Evolutionary conservation across 2,329 filamentous ascomycete species (phyloP).

Genomic region (Pseudovirgaria hyperparasitica): DNA sequence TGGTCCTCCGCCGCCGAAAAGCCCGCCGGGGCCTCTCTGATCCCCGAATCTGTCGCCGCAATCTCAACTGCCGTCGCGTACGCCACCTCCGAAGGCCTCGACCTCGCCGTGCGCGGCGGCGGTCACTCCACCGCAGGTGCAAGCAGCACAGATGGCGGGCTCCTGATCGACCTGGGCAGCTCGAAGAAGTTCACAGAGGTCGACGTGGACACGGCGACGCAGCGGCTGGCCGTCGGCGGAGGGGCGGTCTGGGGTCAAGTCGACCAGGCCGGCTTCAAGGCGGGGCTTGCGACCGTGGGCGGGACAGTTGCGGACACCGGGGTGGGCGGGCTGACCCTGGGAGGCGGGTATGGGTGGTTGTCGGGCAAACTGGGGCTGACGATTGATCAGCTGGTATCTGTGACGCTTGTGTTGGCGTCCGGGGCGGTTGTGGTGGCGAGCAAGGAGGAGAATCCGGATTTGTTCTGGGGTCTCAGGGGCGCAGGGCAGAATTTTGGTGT

Average conservation of each 20-base stretch:
- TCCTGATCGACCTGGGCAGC: conserved; percentile 42
- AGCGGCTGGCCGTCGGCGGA: conserved; percentile 37
- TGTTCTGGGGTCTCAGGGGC: conserved; percentile 37
- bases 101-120: conserved; percentile 41
- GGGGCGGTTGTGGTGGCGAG: conserved; percentile 27
- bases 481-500: conserved; percentile 35
- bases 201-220: conserved; percentile 31
- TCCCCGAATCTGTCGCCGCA: too few species aligned
- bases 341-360: conserved; percentile 47
- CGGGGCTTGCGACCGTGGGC: conserved; percentile 45
- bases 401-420: conserved; percentile 28
- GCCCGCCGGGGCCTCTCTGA: too few species aligned
- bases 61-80: too few species aligned
- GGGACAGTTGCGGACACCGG: conserved; percentile 52
- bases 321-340: conserved; percentile 38
- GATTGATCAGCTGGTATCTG: conserved; percentile 34
- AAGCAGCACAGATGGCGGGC: conserved; percentile 37
- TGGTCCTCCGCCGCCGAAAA: too few species aligned
- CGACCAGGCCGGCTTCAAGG: conserved; percentile 36
- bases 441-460: conserved; percentile 30
- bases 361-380: conserved; percentile 41
- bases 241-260: conserved; percentile 43
- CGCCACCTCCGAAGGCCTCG: too few species aligned
- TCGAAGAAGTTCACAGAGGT: conserved; percentile 42
- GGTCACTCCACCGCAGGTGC: conserved; percentile 43